Conservation (phyloP, 2,329 filamentous ascomycete genomes). For the Fusarium virguliforme region DNA sequence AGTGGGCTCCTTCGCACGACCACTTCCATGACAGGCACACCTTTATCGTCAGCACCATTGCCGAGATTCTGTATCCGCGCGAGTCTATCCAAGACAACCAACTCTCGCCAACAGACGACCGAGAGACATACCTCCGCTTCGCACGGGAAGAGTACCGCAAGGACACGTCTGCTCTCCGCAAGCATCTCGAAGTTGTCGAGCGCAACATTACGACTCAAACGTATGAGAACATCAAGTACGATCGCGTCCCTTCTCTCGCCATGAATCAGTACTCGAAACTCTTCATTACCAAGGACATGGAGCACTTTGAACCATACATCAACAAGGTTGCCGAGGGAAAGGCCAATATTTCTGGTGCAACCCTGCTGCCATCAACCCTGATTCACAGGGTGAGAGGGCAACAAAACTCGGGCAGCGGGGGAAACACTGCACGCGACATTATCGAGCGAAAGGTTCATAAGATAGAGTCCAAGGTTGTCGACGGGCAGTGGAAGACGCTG, state of each 20-base stretch:
- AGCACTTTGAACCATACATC: slow-evolving; percentile 67
- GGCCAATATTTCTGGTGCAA: slow-evolving; percentile 69
- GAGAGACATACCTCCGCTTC: slow-evolving; percentile 68
- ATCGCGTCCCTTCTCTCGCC: slow-evolving; percentile 70
- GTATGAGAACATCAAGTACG: slow-evolving; percentile 69
- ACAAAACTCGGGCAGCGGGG: accelerated
- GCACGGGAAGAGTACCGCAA: slow-evolving; percentile 70
- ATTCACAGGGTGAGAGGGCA: slow-evolving; percentile 50
- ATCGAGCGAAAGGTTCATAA: slow-evolving; percentile 52
- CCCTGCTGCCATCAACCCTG: slow-evolving; percentile 67
- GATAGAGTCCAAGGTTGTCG: slow-evolving; percentile 58
- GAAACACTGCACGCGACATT: slow-evolving; percentile 29
- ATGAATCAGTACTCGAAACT: slow-evolving; percentile 68
- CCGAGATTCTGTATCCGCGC: slow-evolving; percentile 67
- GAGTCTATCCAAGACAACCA: slow-evolving; percentile 50
- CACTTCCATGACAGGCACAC: slow-evolving; percentile 73
- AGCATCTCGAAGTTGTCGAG: slow-evolving; percentile 69
- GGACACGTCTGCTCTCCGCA: slow-evolving; percentile 67
- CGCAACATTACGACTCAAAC: slow-evolving; percentile 64
- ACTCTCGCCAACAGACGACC: slow-evolving; percentile 56
- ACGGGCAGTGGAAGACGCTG: slow-evolving; percentile 71
- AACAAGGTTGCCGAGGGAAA: slow-evolving; percentile 64
- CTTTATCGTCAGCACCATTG: slow-evolving; percentile 70
- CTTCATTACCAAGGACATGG: slow-evolving; percentile 67
- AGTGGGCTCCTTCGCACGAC: slow-evolving; percentile 72